A percentile compares a stretch with the other conserved stretches of the same genome.
Evolutionary conservation across 2,329 filamentous ascomycete species (phyloP).

Genomic region (Alternaria panax): DNA sequence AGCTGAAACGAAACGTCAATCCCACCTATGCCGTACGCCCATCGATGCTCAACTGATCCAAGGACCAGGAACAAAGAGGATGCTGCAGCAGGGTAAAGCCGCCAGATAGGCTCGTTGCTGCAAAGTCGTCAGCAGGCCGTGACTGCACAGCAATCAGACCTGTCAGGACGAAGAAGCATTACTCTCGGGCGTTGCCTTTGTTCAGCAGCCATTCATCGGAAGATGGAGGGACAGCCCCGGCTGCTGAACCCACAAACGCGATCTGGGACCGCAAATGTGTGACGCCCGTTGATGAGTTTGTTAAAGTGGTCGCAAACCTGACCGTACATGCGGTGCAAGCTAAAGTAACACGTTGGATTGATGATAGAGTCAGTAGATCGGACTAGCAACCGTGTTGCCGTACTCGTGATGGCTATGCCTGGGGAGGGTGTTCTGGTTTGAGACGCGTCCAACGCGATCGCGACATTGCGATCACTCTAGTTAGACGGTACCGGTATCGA

Average conservation of each 20-base stretch:
- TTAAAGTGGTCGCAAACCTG: not conserved
- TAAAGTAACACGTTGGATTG: not conserved
- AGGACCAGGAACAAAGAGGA: constrained; percentile 29
- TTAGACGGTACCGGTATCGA: not conserved
- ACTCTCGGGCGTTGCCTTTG: constrained; percentile 49
- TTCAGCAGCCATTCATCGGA: constrained; percentile 40
- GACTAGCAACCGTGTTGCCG: not conserved
- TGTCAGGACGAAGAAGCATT: constrained; percentile 21
- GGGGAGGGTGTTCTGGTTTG: not conserved
- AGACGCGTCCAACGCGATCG: not conserved
- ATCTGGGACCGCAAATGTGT: constrained; percentile 34
- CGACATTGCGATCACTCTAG: not conserved
- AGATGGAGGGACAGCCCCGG: constrained; percentile 29
- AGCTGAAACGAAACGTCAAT: constrained; percentile 47
- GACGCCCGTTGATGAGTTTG: constrained; percentile 22
- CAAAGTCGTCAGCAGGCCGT: constrained; percentile 13
- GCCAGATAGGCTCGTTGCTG: constrained; percentile 42
- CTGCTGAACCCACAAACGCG: constrained; percentile 43
- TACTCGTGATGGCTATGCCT: too few species aligned
- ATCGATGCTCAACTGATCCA: constrained; percentile 29
- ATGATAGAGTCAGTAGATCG: not conserved
- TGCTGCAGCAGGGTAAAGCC: constrained; percentile 36
- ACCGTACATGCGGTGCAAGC: not conserved
- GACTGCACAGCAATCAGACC: constrained; percentile 22
- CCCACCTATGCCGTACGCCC: constrained; percentile 35